Percentiles rank a stretch among this genome's conserved stretches.
These are phyloP conservation scores for Neofusicoccum sp. DNA, from an alignment of 2,329 filamentous ascomycete genomes.

Conservation along the genomic window DNA sequence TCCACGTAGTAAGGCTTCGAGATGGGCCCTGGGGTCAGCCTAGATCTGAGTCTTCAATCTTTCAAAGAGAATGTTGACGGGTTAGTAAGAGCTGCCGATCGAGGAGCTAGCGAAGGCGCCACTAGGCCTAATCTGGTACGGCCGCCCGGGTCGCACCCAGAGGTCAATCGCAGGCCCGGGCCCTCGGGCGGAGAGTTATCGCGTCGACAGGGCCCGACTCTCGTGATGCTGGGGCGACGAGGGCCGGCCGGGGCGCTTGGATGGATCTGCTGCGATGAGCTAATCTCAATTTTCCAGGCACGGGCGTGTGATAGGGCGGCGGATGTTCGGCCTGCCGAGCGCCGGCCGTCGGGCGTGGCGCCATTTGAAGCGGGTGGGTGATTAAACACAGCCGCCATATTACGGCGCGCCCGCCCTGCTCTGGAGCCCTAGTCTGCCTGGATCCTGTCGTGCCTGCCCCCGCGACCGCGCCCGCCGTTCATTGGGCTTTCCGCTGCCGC, in stretches of 20 bases:
- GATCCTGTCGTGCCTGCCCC: background rate
- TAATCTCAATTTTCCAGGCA: conserved; percentile 20
- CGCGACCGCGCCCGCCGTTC: conserved; percentile 13
- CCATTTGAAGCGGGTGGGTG: background rate
- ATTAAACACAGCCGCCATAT: conserved; percentile 7
- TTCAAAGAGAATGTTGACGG: no score
- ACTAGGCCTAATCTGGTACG: no score
- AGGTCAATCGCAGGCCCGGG: no score
- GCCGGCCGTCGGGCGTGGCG: conserved; percentile 15
- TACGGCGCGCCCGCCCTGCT: background rate
- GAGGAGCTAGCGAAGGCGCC: no score
- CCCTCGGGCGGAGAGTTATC: no score
- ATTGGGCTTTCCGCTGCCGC: background rate
- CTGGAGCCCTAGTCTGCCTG: background rate
- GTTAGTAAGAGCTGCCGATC: no score
- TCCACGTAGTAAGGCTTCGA: no score
- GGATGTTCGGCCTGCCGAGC: conserved; percentile 15
- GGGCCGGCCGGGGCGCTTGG: conserved; percentile 4
- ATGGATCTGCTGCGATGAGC: conserved; percentile 17
- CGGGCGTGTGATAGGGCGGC: conserved; percentile 12
- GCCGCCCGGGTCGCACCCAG: no score
- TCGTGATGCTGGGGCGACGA: conserved; percentile 20
- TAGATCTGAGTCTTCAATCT: no score
- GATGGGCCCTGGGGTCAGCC: no score
- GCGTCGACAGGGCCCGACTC: background rate